Evolutionary conservation across 2,329 filamentous ascomycete genomes (phyloP).

Genomic region (Rutstroemia sp.): DNA sequence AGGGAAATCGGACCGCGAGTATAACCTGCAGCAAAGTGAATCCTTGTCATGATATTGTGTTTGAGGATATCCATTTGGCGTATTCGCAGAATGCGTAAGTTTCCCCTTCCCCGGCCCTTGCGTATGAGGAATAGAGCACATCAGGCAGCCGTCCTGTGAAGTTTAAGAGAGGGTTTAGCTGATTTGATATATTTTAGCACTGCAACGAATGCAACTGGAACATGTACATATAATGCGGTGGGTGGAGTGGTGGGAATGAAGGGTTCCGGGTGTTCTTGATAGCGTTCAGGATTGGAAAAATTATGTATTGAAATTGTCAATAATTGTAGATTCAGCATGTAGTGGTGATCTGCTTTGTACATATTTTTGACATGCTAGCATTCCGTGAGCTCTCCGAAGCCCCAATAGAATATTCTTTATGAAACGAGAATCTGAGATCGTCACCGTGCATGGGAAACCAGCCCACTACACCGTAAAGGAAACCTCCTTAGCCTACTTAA

Average conservation of each 20-base stretch:
- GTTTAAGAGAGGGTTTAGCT: neutral
- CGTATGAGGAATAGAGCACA: too few species aligned
- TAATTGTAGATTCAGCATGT: too few species aligned
- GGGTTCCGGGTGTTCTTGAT: constrained; percentile 22
- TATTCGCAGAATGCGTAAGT: constrained; percentile 9
- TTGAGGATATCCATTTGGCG: constrained; percentile 33
- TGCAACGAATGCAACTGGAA: constrained; percentile 22
- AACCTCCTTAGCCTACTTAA: too few species aligned
- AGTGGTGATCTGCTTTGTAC: too few species aligned
- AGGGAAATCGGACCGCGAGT: constrained; percentile 30
- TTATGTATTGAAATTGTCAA: neutral
- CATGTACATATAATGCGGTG: constrained; percentile 24
- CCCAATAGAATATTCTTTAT: too few species aligned
- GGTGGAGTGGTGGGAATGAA: constrained; percentile 27
- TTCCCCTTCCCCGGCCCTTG: too few species aligned
- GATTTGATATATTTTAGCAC: neutral
- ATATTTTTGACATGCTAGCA: too few species aligned
- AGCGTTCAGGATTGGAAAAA: neutral
- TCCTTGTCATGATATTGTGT: constrained; percentile 43
- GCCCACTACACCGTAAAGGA: too few species aligned
- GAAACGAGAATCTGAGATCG: too few species aligned
- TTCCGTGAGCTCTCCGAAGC: too few species aligned
- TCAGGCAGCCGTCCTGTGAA: too few species aligned
- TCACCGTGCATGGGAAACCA: too few species aligned
- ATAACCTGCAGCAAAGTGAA: constrained; percentile 41